phyloP scores from a whole-genome alignment of 805 yeast genomes.

The Saccharomycopsis fodiens region DNA sequence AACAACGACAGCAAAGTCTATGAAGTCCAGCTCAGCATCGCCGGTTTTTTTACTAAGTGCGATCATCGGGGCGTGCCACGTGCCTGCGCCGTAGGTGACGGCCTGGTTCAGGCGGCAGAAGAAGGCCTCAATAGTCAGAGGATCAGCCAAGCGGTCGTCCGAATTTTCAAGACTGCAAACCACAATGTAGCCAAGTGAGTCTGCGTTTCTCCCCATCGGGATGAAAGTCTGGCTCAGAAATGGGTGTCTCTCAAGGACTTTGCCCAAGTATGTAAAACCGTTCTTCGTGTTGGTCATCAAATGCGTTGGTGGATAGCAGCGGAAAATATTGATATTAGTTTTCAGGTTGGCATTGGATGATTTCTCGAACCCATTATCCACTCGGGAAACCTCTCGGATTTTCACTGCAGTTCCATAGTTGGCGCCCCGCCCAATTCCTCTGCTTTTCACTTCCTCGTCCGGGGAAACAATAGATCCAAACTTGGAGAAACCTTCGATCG shows the following conservation, averaged over 20 bases:
- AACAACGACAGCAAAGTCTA: constrained; percentile 84
- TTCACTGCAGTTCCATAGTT: constrained; percentile 94
- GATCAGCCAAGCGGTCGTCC: constrained; percentile 49
- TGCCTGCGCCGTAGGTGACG: constrained; percentile 73
- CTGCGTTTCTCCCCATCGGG: constrained; percentile 79
- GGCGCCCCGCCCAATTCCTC: constrained; percentile 33
- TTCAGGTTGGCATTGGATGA: constrained; percentile 24
- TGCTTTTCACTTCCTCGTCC: constrained; percentile 13
- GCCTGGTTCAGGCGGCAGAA: constrained; percentile 77
- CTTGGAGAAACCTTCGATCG: constrained; percentile 9
- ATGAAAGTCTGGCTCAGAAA: constrained; percentile 79
- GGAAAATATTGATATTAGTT: constrained; percentile 75
- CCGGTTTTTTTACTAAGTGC: constrained; percentile 29
- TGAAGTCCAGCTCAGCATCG: constrained; percentile 38
- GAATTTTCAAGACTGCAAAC: constrained; percentile 60
- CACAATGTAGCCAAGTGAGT: constrained; percentile 57
- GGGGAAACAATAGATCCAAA: constrained; percentile 20
- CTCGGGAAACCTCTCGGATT: constrained; percentile 63
- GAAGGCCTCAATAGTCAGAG: constrained; percentile 56
- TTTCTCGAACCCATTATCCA: constrained; percentile 45
- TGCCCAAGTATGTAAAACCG: constrained; percentile 36
- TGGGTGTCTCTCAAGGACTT: constrained; percentile 87
- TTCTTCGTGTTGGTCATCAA: constrained; percentile 29
- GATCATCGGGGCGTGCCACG: constrained; percentile 98
- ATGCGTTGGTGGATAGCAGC: constrained; percentile 73